A percentile compares a stretch with the other conserved stretches of the same genome.
These are phyloP conservation scores for Cicer pinnatifidum DNA, from an alignment of 306 rosid species.

Conservation along the genomic window DNA sequence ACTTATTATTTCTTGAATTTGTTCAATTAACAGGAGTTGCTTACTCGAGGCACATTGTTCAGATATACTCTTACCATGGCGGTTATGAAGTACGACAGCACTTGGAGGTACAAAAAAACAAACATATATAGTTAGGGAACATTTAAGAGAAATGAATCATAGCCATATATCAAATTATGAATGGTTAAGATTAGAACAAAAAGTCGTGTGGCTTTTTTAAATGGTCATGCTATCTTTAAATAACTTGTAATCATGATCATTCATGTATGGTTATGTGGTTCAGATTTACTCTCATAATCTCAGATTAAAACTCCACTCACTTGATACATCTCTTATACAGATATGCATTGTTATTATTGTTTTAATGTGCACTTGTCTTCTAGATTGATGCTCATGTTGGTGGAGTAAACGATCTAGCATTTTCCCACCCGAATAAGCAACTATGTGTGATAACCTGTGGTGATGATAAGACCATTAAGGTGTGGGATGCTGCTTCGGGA, in stretches of 20 bases:
- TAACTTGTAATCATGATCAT: too few relatives aligned
- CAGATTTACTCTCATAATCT: too few relatives aligned
- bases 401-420: conserved; percentile 96
- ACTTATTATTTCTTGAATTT: conserved; percentile 29
- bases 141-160: too few relatives aligned
- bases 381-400: conserved; percentile 99
- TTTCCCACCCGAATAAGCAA: conserved; percentile 95
- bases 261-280: too few relatives aligned
- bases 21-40: conserved; percentile 74
- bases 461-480: conserved; percentile 97
- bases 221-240: too few relatives aligned
- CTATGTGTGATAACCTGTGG: conserved; percentile 98
- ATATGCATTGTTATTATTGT: not conserved
- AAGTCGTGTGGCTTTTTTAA: too few relatives aligned
- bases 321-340: not conserved
- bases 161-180: too few relatives aligned
- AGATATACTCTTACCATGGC: conserved; percentile 80
- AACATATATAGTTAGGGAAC: too few relatives aligned
- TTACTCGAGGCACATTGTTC: conserved; percentile 96
- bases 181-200: too few relatives aligned
- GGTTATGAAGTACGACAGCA: conserved; percentile 81
- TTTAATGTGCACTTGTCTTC: conserved; percentile 34
- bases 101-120: conserved; percentile 62
- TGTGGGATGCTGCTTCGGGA: conserved; percentile 92
- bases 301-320: too few relatives aligned